Base-by-base conservation (phyloP, 2,329 filamentous ascomycete genomes). In the Trichoderma guizhouense region DNA sequence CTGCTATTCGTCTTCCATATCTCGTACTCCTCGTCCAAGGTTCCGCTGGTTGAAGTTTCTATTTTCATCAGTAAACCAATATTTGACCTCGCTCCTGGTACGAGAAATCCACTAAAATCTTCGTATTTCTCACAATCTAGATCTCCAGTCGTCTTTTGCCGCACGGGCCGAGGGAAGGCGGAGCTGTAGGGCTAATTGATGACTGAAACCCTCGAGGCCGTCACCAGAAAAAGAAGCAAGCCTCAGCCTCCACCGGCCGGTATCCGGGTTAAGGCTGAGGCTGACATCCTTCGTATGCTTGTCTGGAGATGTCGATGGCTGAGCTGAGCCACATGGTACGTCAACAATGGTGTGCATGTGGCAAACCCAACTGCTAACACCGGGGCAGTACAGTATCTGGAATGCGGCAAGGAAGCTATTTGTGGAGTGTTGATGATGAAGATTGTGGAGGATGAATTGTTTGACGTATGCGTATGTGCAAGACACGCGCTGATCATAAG, bases 131-230 rank as follows among this genome's bases (percentile, higher is more conserved):
- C 7, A 18, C 12, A 30, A 68, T 60, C 34, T 43, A 30, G 53
- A 58, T 68, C 51, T 24, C 18, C 24, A 58, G 32, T 58, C 15
- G n/a, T 26, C n/a, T 30, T 30, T 60, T 28, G 53, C 65, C 65
- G 65, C 51, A 58, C 34, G 53, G 65, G 65, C 65, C 65, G 65
- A 43, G 39, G 26, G 26, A 18, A 68, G 34, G 65, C 65, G 53
- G 51, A 68, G 65, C 34, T 32, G 34, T 18, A 32, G 55, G 53
- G 53, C 65, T 68, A 43, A 43, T 24, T 47, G 26, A 68, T 57
- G 64, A 58, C 64, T 34, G 18, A 36, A 26, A 11, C 15, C 43
- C 62, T 9, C n/a, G 26, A 24, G 14, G 8, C 15, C 34, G 30
- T n/a, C 15, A 24, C 3, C 14, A 24, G 24, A 26, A 39, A 39